Base-by-base conservation (phyloP, 768 basidiomycete species). In the Calocybe indica region DNA sequence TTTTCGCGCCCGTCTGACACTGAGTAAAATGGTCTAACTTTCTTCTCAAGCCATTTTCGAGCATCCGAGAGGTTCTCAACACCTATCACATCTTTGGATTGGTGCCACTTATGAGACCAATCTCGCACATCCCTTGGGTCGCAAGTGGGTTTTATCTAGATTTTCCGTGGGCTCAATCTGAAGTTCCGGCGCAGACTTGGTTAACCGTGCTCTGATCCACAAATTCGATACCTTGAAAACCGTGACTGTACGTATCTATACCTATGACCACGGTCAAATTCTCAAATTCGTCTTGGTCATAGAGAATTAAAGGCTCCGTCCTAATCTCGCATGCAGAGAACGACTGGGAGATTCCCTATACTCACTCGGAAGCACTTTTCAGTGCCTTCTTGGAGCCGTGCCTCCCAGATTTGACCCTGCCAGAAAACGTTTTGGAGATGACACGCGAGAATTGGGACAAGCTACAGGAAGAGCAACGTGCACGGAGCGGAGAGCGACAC, bases 281-380 rank as follows among this genome's bases (percentile, higher is more conserved):
- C n/a, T 35, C 43, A 13, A 37, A 28, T 28, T 29, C 52, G 11
- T 9, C 29, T 8, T 7, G 31, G 22, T 14, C 29, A 14, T 57
- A 90, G 88, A 70, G 74, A 48, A 79, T 92, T 53, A 79, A 81
- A 43, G 74, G 74, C 0, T 75, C 86, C 5, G 74, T 90, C 2
- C 65, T 93, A 32, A 79, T 95, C 54, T 81, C 76, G 0, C 92
- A 95, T 58, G 82, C 90, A 45, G 69, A 76, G 58, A 73, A 92
- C 59, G 92, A 95, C 66, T 75, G 71, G 63, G 85, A 90, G 15
- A 91, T 94, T 43, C 85, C 88, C 0, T 66, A 79, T 58, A 70
- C 77, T 0, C 91, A 94, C 60, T 88, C 91, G 0, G 72, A 77
- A 28, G 68, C 72, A 0, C 75, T 95, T 15, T 92, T 93, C 62